Base-by-base conservation (phyloP, 2,329 filamentous ascomycete species). In the Calonectria pteridis region DNA sequence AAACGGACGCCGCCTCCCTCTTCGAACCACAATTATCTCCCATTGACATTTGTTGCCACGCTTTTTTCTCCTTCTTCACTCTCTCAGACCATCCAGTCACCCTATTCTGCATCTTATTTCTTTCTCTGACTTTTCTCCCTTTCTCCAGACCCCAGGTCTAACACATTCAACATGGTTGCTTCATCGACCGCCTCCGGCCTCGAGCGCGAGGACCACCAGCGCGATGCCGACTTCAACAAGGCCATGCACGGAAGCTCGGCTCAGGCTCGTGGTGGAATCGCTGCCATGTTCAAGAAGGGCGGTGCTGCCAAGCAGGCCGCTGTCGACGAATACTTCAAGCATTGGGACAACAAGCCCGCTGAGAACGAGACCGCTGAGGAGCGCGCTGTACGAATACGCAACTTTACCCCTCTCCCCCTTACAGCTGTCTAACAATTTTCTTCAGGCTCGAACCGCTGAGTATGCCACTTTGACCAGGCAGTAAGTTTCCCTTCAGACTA, bases 391-490 rank as follows among this genome's bases (percentile, higher is more conserved):
- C 79, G 90, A 83, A 64, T 46, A 68, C 69, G 35, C 67, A 59
- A 23, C 37, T 63, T 67, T 76, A 64, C 76, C 72, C 76, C 75
- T 72, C 73, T 69, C 69, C 68, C 64, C 63, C 67, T 72, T 55
- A 26, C 62, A 33, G 51, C 4, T 53, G 67, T 40, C 75, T 77
- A 70, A 81, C 78, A 73, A 70, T 72, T 37, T n/a, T 53, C 28
- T 67, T 72, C 55, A 95, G 93, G 90, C 94, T 78, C 92, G 95
- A 83, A 92, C 93, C 82, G 93, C 93, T 74, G 94, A 98, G 87
- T 98, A 98, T 85, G 96, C 96, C 67, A 97, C 95, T 43, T 87
- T 98, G 83, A 98, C 96, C 62, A 93, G 94, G 89, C 95, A 98
- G 93, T 97, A 90, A 80, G 93, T 89, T 16, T 7, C 51, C 37